Evolutionary conservation across 495 filamentous ascomycete species (phyloP), one percentile per base, ranked within the genome.

Genomic region (Penicillium daleae): DNA sequence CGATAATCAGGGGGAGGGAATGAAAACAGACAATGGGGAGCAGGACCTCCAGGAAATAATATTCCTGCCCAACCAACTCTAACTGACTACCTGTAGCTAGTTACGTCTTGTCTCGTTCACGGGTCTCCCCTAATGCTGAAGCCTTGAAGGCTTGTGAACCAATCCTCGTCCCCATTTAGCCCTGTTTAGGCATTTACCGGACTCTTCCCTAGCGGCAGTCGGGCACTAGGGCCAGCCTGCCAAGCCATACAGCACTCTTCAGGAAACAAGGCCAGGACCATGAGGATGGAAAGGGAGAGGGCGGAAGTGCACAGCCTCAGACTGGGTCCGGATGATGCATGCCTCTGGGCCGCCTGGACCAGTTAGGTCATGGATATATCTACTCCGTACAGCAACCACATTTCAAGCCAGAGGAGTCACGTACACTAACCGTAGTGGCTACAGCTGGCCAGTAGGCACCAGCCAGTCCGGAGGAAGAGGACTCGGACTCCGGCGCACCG

Each of bases 401-500:
- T 12, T 39, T 17, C 35, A 39, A 17, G 4, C 35, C 35, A 39
- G 35, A 15, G 35, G 35, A 39, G 15, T 13, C 6, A 9, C 10
- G n/a, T n/a, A n/a, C n/a, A n/a, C n/a, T n/a, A n/a, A n/a, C n/a
- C n/a, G n/a, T n/a, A n/a, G n/a, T n/a, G n/a, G n/a, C n/a, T n/a
- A n/a, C n/a, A n/a, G n/a, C n/a, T n/a, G n/a, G n/a, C 10, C 35
- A 39, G 13, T 39, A 17, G 35, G 9, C 33, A 35, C 33, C 3
- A n/a, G 54, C 13, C 40, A 44, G 55, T 44, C 17, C 37, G 19
- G 15, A n/a, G 39, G 19, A n/a, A 33, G 51, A 64, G 66, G 54
- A 49, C 63, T 66, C 29, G 61, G 57, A 51, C 59, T 44, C 57
- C 35, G 31, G 22, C 61, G 59, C 55, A 63, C 64, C 63, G 61